Base-by-base conservation (phyloP, 2,329 filamentous ascomycete genomes). In the Ophiocordyceps robertsii region DNA sequence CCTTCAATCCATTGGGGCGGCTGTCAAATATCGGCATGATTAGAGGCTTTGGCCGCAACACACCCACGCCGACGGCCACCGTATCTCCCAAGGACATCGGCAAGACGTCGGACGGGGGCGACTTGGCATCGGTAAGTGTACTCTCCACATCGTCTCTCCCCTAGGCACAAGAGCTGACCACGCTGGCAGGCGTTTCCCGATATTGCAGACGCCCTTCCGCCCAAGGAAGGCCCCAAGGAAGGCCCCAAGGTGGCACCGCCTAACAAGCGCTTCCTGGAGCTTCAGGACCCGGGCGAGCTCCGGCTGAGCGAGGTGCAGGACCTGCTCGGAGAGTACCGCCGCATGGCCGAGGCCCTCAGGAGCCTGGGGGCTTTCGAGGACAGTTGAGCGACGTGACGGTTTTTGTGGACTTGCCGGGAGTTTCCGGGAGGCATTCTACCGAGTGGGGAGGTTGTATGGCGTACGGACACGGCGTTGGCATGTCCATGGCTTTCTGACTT, bases 1-100 rank as follows among this genome's bases (percentile, higher is more conserved):
- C 82, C 1, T 67, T 94, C 30, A 94, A 94, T 53, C 87, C 87
- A 3, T 80, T 94, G 58, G 85, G 80, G 37, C 77, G 86, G 41
- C 75, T 94, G 41, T 78, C 82, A 1, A 67, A 79, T 30, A 87
- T 92, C 56, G 74, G 75, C 43, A 73, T 80, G 56, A 82, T 93
- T 51, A 77, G 83, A 43, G 80, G 80, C 1, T 90, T 94, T 52
- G 84, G 85, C 1, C 69, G 82, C 41, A 61, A 61, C 67, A 19
- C 61, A 67, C 17, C 67, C 9, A 59, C 58, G 8, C 53, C 58
- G 6, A n/a, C 31, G 31, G 46, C 60, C 1, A 10, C 16, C 17
- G 10, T 17, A 16, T 49, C 61, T 10, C 63, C 70, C 21, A 19
- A 57, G 44, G 56, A 69, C 53, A 37, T 53, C 58, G n/a, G 56